Conservation (phyloP, 2,329 filamentous ascomycete species). For the Arachnopeziza araneosa region DNA sequence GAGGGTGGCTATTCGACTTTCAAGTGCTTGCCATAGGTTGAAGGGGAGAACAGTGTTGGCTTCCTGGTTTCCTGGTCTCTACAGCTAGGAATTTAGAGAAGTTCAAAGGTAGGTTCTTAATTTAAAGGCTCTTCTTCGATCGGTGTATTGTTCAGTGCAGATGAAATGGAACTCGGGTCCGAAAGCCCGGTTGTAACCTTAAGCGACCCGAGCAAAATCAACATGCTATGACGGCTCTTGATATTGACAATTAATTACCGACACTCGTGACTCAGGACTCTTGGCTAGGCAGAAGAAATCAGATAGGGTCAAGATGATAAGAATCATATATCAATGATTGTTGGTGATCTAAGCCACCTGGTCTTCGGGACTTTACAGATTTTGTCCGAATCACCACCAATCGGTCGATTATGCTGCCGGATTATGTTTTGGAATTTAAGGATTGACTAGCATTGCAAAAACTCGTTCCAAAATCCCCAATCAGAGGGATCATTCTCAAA, state of each 20-base stretch:
- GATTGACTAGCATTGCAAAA: neutral
- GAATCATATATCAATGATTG: too few species aligned
- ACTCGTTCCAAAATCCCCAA: conserved; percentile 1
- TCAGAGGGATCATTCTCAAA: neutral
- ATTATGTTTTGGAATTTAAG: neutral
- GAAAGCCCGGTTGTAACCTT: neutral
- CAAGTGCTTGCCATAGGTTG: neutral
- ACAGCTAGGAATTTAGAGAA: neutral
- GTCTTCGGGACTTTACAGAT: too few species aligned
- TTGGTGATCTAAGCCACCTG: too few species aligned
- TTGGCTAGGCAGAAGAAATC: too few species aligned
- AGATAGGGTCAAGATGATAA: too few species aligned
- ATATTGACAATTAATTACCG: neutral
- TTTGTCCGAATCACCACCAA: neutral
- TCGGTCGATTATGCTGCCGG: neutral
- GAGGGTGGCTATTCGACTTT: neutral
- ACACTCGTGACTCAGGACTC: neutral
- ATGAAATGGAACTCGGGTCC: neutral
- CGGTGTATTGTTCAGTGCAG: neutral
- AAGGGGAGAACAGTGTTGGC: neutral
- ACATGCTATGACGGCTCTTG: neutral
- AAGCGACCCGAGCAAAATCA: neutral
- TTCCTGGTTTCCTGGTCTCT: neutral
- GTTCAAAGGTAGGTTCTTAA: neutral
- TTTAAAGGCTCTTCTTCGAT: neutral